Conservation (phyloP, 2,329 filamentous ascomycete species). For the Xylaria sp. region DNA sequence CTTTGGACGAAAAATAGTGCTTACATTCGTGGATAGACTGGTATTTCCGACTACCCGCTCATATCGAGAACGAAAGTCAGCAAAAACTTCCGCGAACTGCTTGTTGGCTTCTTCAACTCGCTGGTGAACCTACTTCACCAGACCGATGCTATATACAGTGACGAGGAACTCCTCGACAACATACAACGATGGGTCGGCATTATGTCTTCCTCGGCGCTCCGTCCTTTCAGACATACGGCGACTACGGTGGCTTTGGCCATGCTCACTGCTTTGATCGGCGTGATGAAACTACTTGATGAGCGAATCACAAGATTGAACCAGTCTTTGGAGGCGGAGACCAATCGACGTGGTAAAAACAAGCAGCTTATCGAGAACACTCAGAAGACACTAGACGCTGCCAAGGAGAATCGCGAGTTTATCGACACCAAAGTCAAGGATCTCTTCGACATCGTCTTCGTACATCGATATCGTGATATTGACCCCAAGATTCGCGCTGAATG, state of each 20-base stretch:
- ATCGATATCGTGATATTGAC: conserved; percentile 92
- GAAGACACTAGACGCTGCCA: conserved; percentile 63
- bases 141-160: conserved; percentile 74
- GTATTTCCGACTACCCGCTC: conserved; percentile 82
- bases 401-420: conserved; percentile 62
- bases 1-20: conserved; percentile 11
- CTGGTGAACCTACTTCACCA: conserved; percentile 75
- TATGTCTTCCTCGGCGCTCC: conserved; percentile 81
- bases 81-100: conserved; percentile 68
- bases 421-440: conserved; percentile 74
- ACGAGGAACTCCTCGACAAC: conserved; percentile 76
- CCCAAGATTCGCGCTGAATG: conserved; percentile 84
- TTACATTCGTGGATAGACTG: conserved; percentile 51
- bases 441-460: conserved; percentile 89
- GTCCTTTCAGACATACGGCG: conserved; percentile 90
- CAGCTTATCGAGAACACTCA: conserved; percentile 69
- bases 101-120: conserved; percentile 73
- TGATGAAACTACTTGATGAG: conserved; percentile 65
- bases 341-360: conserved; percentile 69
- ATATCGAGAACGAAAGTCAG: conserved; percentile 74
- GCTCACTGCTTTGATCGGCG: conserved; percentile 68
- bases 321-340: conserved; percentile 71
- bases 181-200: conserved; percentile 83
- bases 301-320: conserved; percentile 71
- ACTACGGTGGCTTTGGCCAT: conserved; percentile 79